Base-by-base conservation (phyloP, 2,329 filamentous ascomycete species). In the Sporothrix globosa region DNA sequence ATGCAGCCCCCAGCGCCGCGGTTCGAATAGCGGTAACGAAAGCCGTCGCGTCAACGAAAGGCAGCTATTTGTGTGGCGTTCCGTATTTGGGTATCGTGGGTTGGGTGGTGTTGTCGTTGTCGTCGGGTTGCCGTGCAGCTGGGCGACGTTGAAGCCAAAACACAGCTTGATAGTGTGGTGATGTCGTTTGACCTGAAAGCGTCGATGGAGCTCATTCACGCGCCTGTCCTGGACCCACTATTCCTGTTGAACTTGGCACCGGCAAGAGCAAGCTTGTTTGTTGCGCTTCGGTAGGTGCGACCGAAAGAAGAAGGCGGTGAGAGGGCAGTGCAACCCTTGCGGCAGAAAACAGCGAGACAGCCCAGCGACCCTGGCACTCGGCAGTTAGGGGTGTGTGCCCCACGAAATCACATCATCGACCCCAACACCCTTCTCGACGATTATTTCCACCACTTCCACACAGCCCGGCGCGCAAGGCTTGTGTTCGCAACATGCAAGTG, bases 281-380 rank as follows among this genome's bases (percentile, higher is more conserved):
- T 61, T 11, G 56, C 56, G 34, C 56, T 34, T 14, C 24, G 56
- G 56, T 50, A 61, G 65, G 53, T 21, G 34, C 56, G 56, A 39
- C 60, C 27, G 13, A 27, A 27, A 54, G 9, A 1, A 48, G 66
- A 71, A 70, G 67, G 71, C 71, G 71, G 71, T 72, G 60, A 63
- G 17, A 4, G 2, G 1, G 34, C 7, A 34, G 9, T 21, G 17
- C 39, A 4, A 27, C 24, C 34, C 39, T 7, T 4, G 17, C 46
- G 70, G 68, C 70, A 68, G 68, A 70, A 72, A 41, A 34, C 27
- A 27, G 17, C 56, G 68, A 72, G 30, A 34, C 27, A 27, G 17
- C 56, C 19, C 21, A 14, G 46, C 48, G 24, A 48, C 58, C 39
- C 39, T 63, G 58, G n/a, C 54, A 19, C 54, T 19, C 24, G 10